phyloP scores from a whole-genome alignment of 345 rosid species.

The Trapa incisa region DNA sequence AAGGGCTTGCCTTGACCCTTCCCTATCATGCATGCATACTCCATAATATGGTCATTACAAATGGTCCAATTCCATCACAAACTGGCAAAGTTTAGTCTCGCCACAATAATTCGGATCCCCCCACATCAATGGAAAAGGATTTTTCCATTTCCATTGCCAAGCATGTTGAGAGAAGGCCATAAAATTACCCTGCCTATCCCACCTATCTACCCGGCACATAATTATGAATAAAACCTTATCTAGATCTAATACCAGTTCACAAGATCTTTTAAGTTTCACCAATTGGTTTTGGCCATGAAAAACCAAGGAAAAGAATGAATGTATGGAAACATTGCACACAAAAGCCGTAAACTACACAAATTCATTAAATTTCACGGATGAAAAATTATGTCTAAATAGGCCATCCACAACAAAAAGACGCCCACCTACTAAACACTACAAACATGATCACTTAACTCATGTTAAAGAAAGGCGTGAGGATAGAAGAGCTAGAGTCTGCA shows the following conservation, averaged over 20 bases:
- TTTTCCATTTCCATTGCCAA: background rate
- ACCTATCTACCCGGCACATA: background rate
- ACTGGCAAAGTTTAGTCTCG: background rate
- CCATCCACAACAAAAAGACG: background rate
- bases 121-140: constrained; percentile 3
- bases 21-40: background rate
- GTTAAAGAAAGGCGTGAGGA: background rate
- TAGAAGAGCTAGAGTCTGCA: constrained; percentile 2
- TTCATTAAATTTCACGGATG: background rate
- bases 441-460: background rate
- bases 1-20: background rate
- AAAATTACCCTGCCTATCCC: background rate
- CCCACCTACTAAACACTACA: background rate
- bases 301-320: background rate
- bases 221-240: background rate
- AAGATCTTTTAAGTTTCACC: background rate
- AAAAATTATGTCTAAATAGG: background rate
- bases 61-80: background rate
- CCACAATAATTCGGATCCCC: constrained; percentile 6
- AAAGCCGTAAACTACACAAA: background rate
- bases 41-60: background rate
- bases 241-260: background rate
- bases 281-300: background rate
- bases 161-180: constrained; percentile 21
- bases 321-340: background rate